Evolutionary conservation across 768 basidiomycete species (phyloP), one percentile per base, ranked within the genome.

Genomic region (Phlebiopsis flavidoalba): DNA sequence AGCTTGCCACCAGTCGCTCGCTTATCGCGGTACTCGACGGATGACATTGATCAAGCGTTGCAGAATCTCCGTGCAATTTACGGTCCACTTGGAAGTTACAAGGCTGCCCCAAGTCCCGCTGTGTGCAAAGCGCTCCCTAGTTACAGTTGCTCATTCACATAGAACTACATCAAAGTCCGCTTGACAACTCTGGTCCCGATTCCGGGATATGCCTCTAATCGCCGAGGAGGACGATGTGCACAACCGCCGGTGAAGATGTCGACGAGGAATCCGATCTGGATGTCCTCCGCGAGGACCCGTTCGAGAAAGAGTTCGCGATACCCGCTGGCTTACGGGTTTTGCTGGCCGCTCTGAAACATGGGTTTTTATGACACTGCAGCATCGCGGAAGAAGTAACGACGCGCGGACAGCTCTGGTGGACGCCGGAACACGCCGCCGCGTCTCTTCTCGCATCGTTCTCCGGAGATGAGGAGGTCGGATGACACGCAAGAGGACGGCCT

Each of bases 151-250:
- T 68, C 57, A 70, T 76, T 24, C 77, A 78, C 59, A n/a, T n/a
- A n/a, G n/a, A n/a, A n/a, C n/a, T n/a, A n/a, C n/a, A n/a, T n/a
- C n/a, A n/a, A n/a, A n/a, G n/a, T n/a, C n/a, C n/a, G n/a, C n/a
- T n/a, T n/a, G 78, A 80, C 54, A 72, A 68, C 8, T 73, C 74
- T 17, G 77, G 83, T 3, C 84, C 85, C 1, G 89, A 92, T 71
- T 91, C 89, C 11, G 90, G n/a, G 90, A 37, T 91, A 91, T 64
- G 90, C 87, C 5, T 89, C 88, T 45, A n/a, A n/a, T n/a, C n/a
- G 87, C 85, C 24, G 86, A 85, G 54, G 85, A 83, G 53, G 84
- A 85, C 0, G 79, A 78, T n/a, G 33, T 22, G 46, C 12, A 11
- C 19, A 26, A 51, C 45, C 1, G 72, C 73, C 2, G 70, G 71